Percentiles rank a stretch among this genome's conserved stretches.
These are phyloP conservation scores for Seminavis robusta DNA, from an alignment of 108 stramenopile genomes.

Conservation along the genomic window DNA sequence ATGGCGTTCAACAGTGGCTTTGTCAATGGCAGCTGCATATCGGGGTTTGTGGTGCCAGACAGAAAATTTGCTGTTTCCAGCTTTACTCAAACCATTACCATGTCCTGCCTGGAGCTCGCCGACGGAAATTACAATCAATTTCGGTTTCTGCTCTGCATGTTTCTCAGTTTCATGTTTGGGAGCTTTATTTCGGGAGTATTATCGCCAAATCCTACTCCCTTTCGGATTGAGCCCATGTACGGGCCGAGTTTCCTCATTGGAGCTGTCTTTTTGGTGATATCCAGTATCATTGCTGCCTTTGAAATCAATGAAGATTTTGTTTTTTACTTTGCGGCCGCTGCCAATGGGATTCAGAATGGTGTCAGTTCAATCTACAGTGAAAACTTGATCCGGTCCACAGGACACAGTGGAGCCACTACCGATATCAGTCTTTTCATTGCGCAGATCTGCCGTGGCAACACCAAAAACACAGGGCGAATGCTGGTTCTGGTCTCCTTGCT, in stretches of 20 bases:
- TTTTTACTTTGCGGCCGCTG: constrained; percentile 23
- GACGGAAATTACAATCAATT: constrained; percentile 13
- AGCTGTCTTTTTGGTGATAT: constrained; percentile 9
- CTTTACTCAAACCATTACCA: constrained; percentile 6
- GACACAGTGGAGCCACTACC: constrained; percentile 18
- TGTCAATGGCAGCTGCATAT: constrained; percentile 36
- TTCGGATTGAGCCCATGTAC: constrained; percentile 15
- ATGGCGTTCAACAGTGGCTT: constrained; percentile 35
- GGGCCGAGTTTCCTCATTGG: constrained; percentile 29
- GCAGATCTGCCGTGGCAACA: constrained; percentile 16
- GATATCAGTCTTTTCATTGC: constrained; percentile 27
- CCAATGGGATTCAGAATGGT: constrained; percentile 29
- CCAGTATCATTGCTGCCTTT: constrained; percentile 8
- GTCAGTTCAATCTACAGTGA: constrained; percentile 24
- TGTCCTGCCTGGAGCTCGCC: constrained; percentile 1
- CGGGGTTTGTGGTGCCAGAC: constrained; percentile 24
- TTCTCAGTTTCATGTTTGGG: constrained; percentile 26
- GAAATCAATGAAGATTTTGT: not conserved
- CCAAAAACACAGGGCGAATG: constrained; percentile 11
- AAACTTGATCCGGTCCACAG: constrained; percentile 22
- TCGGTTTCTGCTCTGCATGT: constrained; percentile 10
- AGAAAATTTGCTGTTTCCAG: constrained; percentile 17
- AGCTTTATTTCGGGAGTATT: constrained; percentile 11
- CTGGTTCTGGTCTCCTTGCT: constrained; percentile 5
- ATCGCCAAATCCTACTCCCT: constrained; percentile 17